Evolutionary conservation across 176 grass and related monocot genomes (phyloP).

Genomic region (Tillandsia fasciculata): DNA sequence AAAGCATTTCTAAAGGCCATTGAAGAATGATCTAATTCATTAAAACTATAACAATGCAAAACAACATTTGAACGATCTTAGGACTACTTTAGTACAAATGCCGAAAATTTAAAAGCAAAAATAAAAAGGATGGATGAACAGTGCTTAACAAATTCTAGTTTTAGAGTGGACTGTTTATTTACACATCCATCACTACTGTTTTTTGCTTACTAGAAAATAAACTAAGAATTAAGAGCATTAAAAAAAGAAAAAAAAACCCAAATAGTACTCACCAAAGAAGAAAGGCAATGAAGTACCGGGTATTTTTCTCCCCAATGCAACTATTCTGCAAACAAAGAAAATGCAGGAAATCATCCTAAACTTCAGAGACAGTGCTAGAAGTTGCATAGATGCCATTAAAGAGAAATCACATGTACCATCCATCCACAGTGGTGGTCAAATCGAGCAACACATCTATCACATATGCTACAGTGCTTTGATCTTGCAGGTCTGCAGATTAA

Average conservation of each 20-base stretch:
- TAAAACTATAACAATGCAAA: no score
- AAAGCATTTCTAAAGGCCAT: no score
- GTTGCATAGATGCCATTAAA: background rate
- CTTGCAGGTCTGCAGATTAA: constrained; percentile 72
- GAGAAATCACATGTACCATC: constrained; percentile 49
- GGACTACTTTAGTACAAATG: no score
- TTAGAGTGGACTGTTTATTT: no score
- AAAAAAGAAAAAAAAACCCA: constrained; percentile 5
- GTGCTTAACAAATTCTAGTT: no score
- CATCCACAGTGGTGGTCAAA: constrained; percentile 99
- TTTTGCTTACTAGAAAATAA: background rate
- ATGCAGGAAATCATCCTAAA: constrained; percentile 17
- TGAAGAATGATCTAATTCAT: no score
- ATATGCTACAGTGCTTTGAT: constrained; percentile 96
- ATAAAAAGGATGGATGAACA: no score
- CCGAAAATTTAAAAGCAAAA: no score
- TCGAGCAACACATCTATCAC: constrained; percentile 89
- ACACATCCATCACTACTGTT: background rate
- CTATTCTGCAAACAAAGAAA: constrained; percentile 70
- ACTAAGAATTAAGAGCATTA: background rate
- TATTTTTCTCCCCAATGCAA: constrained; percentile 99
- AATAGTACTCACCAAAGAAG: constrained; percentile 77
- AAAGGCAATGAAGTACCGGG: constrained; percentile 87
- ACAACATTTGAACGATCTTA: no score
- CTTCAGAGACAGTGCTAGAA: background rate